Base-by-base conservation (phyloP, 2,329 filamentous ascomycete species). In the Graphilbum fragrans region DNA sequence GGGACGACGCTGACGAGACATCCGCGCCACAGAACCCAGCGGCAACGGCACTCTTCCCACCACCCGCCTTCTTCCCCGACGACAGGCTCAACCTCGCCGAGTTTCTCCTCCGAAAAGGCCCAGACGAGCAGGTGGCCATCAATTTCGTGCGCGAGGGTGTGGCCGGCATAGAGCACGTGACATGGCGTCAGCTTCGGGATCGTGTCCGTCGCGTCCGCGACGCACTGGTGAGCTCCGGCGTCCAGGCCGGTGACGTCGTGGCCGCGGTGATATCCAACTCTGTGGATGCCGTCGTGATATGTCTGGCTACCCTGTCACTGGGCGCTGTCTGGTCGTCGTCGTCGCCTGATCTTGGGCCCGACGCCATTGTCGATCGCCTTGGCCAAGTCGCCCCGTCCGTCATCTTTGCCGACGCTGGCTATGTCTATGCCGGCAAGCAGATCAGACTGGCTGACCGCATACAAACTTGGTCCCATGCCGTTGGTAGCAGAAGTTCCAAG, bases 121-220 rank as follows among this genome's bases (percentile, higher is more conserved):
- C 11, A 5, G 35, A 38, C 32, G 42, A 35, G 14, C 51, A 58
- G 3, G 36, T 70, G 16, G 66, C 69, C 52, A 66, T 69, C 45
- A 64, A 69, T 27, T 70, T 65, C 46, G 66, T 64, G 16, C 70
- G 69, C 41, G 66, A 66, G 1, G 66, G 66, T 1, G 58, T 67
- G 19, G 53, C 66, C 8, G 63, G 67, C 41, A 50, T 55, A 17
- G 31, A 44, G 36, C 23, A 9, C 11, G 42, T 44, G 32, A 38
- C 39, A 9, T 44, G 42, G 42, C 18, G 31, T 2, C 21, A 32
- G 35, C 39, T 44, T 19, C 35, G 42, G 4, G 38, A 41, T 35
- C 31, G 36, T 9, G 39, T 41, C 23, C 39, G 42, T 19, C 31
- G 36, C 5, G 39, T 23, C 4, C 35, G 38, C 12, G 31, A 22